Evolutionary conservation across 1,139 yeast species (phyloP), one percentile per base, ranked within the genome.

Genomic region (Kurtzmaniella quercitrusa): DNA sequence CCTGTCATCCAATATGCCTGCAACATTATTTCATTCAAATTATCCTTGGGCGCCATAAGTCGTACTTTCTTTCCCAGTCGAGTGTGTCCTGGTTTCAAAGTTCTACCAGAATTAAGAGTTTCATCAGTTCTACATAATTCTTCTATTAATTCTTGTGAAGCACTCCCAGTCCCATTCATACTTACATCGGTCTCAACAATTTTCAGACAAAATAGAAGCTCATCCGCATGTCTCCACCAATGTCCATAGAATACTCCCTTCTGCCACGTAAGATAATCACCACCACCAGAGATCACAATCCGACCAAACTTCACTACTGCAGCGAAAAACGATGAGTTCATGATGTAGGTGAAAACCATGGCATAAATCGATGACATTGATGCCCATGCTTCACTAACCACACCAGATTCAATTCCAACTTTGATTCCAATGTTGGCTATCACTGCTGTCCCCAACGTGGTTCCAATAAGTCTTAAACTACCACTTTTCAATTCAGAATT

Each of bases 1-100:
- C 84, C 85, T 45, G 78, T 68, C 57, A 83, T 77, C 93, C 94
- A 85, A 60, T 85, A 85, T 42, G 88, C 90, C 55, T 84, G 81
- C 54, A 82, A 60, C 64, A 75, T 71, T 41, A 80, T 60, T 46
- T 82, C 87, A 45, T 78, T 75, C 46, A 71, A 56, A 49, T 71
- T 71, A 49, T 72, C 77, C 47, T 65, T 71, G 18, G 68, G 60
- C 40, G 67, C 68, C 44, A 73, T 54, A 38, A 71, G 60, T 46
- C 77, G 58, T 40, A 72, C 61, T 48, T 68, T 70, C 29, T 70
- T 54, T 1, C 77, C 77, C 25, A 65, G 68, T 41, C 71, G 54
- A 29, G 63, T 66, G 46, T 52, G 56, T 0, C 73, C 73, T 2
- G 73, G 67, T 25, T 57, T 56, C 42, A 65, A 57, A 8, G 65